Percentiles rank a stretch among this genome's conserved stretches.
These are phyloP conservation scores for Colletotrichum sp. DNA, from an alignment of 2,329 filamentous ascomycete genomes.

Conservation along the genomic window DNA sequence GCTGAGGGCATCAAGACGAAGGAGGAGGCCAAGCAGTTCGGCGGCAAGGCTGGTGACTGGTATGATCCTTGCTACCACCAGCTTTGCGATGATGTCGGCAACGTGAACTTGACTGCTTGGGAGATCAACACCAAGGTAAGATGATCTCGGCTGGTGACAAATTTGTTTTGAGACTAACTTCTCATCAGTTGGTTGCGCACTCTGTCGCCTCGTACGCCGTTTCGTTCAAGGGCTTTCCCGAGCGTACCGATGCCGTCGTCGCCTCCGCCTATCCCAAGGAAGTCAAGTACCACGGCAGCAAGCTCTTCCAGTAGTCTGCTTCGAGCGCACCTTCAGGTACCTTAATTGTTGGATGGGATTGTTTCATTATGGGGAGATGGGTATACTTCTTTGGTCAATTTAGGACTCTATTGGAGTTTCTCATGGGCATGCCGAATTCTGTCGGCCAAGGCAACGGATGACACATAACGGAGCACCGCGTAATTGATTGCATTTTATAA, in stretches of 20 bases:
- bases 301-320: constrained; percentile 35
- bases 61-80: constrained; percentile 67
- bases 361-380: not conserved
- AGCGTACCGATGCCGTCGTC: constrained; percentile 44
- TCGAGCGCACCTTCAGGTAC: constrained; percentile 39
- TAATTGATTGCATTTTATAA: not conserved
- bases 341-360: not conserved
- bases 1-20: constrained; percentile 78
- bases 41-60: constrained; percentile 69
- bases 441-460: not conserved
- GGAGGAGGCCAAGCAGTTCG: constrained; percentile 69
- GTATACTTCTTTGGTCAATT: not conserved
- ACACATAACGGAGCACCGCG: not conserved
- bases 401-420: not conserved
- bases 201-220: constrained; percentile 73
- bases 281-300: constrained; percentile 55
- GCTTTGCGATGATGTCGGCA: constrained; percentile 63
- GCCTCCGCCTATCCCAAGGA: constrained; percentile 34
- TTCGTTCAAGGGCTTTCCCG: constrained; percentile 70
- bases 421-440: not conserved
- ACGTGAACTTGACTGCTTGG: constrained; percentile 66
- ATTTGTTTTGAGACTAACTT: constrained; percentile 20
- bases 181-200: constrained; percentile 66
- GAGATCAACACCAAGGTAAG: constrained; percentile 64
- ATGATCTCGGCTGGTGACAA: constrained; percentile 7